Evolutionary conservation across 441 rosid genomes (phyloP).

Genomic region (Corymbia citriodora): DNA sequence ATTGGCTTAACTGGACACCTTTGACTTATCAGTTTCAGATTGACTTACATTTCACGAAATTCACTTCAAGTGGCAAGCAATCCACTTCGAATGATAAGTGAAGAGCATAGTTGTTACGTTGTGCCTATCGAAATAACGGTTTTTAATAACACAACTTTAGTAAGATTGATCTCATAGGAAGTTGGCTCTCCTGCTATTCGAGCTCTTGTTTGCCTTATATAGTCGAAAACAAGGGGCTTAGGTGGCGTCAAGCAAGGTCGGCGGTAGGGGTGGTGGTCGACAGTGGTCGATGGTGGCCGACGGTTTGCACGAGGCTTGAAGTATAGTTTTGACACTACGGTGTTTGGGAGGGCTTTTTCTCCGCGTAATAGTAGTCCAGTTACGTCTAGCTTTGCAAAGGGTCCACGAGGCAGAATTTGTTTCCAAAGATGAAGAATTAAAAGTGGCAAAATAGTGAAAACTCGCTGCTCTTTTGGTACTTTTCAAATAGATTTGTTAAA

Average conservation of each 20-base stretch:
- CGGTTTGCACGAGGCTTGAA: background rate
- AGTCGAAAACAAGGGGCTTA: background rate
- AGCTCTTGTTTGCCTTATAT: background rate
- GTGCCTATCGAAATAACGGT: accelerated
- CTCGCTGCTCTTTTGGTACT: background rate
- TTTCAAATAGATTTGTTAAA: background rate
- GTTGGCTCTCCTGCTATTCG: background rate
- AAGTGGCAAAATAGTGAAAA: background rate
- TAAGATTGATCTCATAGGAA: background rate
- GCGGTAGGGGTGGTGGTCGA: background rate
- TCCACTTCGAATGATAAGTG: background rate
- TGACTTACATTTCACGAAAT: background rate
- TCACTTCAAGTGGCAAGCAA: background rate
- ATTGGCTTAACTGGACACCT: background rate
- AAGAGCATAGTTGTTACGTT: background rate
- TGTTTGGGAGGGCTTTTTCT: background rate
- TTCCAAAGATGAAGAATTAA: background rate
- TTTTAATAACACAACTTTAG: background rate
- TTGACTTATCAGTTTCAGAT: background rate
- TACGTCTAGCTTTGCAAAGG: background rate
- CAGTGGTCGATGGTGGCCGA: background rate
- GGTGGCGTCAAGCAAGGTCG: background rate
- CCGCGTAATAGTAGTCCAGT: background rate
- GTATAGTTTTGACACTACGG: background rate
- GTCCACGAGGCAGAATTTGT: background rate